Conservation (phyloP, 169 alveolate genomes). For the Eimeria acervulina region DNA sequence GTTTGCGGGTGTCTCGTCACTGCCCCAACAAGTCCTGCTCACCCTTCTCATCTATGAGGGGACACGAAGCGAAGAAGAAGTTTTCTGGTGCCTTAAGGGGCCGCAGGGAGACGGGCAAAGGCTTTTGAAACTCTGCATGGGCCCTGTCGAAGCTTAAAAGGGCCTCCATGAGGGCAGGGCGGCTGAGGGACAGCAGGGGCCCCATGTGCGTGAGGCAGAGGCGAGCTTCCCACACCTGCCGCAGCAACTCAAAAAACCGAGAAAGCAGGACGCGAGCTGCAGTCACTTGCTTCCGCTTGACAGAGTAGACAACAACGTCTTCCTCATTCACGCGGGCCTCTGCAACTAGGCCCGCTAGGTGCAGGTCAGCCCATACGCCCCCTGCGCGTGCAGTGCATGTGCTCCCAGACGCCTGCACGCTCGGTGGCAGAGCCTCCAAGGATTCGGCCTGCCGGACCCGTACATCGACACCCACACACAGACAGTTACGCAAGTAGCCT, state of each 20-base stretch:
- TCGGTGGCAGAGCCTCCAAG: neutral
- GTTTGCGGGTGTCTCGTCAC: neutral
- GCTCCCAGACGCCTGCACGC: neutral
- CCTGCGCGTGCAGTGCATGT: neutral
- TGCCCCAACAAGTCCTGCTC: neutral
- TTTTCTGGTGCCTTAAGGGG: neutral
- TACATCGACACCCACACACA: neutral
- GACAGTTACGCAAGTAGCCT: neutral
- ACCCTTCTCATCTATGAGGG: neutral
- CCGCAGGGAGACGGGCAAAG: neutral
- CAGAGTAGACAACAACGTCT: conserved; percentile 50
- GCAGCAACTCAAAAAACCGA: conserved; percentile 38
- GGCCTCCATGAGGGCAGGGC: conserved; percentile 40
- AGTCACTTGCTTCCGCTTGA: conserved; percentile 7
- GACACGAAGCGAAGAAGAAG: neutral
- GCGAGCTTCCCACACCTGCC: conserved; percentile 66
- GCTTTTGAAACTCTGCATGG: neutral
- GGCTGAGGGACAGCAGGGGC: conserved; percentile 10
- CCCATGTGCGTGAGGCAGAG: conserved; percentile 67
- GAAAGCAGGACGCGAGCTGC: neutral
- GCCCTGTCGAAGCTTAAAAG: conserved; percentile 37
- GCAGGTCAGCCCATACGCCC: conserved; percentile 32
- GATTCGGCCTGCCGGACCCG: neutral
- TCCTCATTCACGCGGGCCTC: conserved; percentile 40
- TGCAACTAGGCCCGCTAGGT: conserved; percentile 21